phyloP scores from a whole-genome alignment of 2,329 filamentous ascomycete genomes.

The Colletotrichum sp. region DNA sequence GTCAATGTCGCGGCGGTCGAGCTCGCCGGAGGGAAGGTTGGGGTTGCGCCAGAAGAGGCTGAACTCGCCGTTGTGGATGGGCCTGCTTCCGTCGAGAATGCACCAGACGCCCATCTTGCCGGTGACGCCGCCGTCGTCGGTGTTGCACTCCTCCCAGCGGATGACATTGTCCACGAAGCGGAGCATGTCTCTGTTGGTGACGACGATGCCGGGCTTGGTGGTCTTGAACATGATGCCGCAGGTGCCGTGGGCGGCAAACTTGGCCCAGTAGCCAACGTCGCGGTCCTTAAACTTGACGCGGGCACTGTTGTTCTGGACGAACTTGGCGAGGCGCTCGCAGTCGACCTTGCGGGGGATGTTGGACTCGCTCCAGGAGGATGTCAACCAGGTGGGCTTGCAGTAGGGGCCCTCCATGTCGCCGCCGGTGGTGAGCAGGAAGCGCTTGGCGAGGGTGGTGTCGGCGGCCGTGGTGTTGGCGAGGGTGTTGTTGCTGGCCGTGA shows the following conservation, averaged over 20 bases:
- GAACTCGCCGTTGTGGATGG: neutral
- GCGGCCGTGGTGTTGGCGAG: neutral
- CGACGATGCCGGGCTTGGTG: neutral
- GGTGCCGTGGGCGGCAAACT: conserved; percentile 4
- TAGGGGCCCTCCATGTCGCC: neutral
- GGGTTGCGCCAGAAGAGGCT: conserved; percentile 8
- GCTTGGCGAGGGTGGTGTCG: neutral
- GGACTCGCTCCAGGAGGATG: neutral
- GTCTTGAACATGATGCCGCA: conserved; percentile 8
- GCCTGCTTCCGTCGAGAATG: neutral
- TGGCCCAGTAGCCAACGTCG: neutral
- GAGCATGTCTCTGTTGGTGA: conserved; percentile 6
- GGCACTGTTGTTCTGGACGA: conserved; percentile 1
- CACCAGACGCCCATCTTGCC: conserved; percentile 6
- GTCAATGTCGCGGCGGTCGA: neutral
- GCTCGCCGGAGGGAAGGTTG: neutral
- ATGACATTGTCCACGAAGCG: neutral
- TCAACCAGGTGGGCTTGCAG: conserved; percentile 5
- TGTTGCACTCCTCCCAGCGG: neutral
- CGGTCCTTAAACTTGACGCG: conserved; percentile 2
- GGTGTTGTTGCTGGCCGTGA: neutral
- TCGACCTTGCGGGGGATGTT: neutral
- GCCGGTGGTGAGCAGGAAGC: neutral
- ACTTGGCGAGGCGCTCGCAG: neutral
- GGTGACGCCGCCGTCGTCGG: neutral